Percentiles rank a stretch among this genome's conserved stretches.
Evolutionary conservation across 352 stramenopile species (phyloP).

Genomic region (Pythium rishiriense): DNA sequence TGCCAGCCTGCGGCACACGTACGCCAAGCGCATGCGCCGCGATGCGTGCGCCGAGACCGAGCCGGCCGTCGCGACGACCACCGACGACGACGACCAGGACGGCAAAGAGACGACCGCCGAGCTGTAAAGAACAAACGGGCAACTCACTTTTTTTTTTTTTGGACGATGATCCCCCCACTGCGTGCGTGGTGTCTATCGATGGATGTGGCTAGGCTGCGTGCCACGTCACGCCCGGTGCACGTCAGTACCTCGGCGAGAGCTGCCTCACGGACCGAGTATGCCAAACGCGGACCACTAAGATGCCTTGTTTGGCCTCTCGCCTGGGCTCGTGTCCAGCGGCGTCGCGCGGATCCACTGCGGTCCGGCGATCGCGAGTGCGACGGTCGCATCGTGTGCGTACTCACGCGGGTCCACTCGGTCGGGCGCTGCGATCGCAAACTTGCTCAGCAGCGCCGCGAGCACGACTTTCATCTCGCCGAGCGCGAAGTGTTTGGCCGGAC

Average conservation of each 20-base stretch:
- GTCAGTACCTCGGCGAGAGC: too few relatives aligned
- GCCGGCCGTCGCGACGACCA: not conserved
- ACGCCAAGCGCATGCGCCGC: constrained; percentile 50
- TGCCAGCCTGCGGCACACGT: constrained; percentile 43
- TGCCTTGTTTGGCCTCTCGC: too few relatives aligned
- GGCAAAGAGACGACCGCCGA: constrained; percentile 17
- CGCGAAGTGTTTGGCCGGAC: constrained; percentile 55
- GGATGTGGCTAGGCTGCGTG: too few relatives aligned
- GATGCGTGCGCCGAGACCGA: not conserved
- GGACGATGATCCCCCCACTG: too few relatives aligned
- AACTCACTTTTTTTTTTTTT: too few relatives aligned
- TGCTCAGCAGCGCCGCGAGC: constrained; percentile 41
- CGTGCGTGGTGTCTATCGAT: too few relatives aligned
- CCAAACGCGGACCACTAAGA: too few relatives aligned
- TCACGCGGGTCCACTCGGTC: constrained; percentile 32
- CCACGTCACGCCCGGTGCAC: too few relatives aligned
- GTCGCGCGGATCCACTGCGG: constrained; percentile 8
- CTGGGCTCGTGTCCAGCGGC: too few relatives aligned
- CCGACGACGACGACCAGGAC: constrained; percentile 7
- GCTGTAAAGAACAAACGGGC: constrained; percentile 6
- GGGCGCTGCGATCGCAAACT: constrained; percentile 37
- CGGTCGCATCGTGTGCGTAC: constrained; percentile 23
- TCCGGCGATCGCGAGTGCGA: constrained; percentile 45
- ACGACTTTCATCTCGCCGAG: constrained; percentile 67
- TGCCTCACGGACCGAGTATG: too few relatives aligned